Evolutionary conservation across 2,329 filamentous ascomycete genomes (phyloP).

Genomic region (Verticillium klebahnii): DNA sequence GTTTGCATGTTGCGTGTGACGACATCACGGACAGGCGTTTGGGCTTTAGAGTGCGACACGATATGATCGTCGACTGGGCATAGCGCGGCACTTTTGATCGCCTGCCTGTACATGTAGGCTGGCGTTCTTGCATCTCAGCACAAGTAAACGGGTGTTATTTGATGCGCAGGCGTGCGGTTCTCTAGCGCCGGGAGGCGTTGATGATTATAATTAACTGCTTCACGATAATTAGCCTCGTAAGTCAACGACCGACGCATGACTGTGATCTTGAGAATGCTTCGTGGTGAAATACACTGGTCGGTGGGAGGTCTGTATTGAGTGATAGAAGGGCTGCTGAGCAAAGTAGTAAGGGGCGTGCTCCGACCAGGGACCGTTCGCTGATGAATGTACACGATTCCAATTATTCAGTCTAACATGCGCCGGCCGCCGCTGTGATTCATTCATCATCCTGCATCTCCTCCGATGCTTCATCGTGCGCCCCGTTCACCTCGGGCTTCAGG

Average conservation of each 20-base stretch:
- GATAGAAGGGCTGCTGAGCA: not conserved
- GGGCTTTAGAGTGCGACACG: not conserved
- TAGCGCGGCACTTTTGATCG: not conserved
- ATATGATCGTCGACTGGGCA: not conserved
- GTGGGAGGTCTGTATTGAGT: not conserved
- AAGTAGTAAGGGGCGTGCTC: not conserved
- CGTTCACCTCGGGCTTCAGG: slow-evolving; percentile 26
- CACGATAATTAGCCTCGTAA: not conserved
- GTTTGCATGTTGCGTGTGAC: not conserved
- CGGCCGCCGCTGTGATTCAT: not conserved
- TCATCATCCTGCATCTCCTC: slow-evolving; percentile 12
- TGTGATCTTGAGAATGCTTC: not conserved
- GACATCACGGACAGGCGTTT: not conserved
- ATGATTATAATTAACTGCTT: not conserved
- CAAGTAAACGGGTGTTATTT: too few species aligned
- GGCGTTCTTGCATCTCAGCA: not conserved
- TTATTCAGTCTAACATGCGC: not conserved
- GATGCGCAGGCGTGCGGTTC: too few species aligned
- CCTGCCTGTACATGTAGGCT: not conserved
- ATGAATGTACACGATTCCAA: not conserved
- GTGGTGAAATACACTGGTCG: not conserved
- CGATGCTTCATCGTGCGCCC: slow-evolving; percentile 21
- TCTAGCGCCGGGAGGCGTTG: too few species aligned
- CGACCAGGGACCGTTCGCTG: not conserved
- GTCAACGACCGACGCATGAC: not conserved